These are phyloP conservation scores for Talaromyces sp. DNA, from an alignment of 2,329 filamentous ascomycete genomes.

Conservation along the genomic window DNA sequence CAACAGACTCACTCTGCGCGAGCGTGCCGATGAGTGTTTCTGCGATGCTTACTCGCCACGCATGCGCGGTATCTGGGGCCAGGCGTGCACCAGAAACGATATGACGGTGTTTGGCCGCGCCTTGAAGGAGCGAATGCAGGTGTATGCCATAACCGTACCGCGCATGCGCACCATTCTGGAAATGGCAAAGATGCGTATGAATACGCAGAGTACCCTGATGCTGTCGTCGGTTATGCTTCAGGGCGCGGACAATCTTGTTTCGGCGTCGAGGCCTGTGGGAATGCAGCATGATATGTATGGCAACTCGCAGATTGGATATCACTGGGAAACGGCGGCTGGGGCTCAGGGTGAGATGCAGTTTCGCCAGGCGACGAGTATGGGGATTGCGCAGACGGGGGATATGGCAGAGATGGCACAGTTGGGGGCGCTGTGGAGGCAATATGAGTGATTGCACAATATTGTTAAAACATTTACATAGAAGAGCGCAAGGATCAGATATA, in stretches of 20 bases:
- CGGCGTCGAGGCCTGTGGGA: neutral
- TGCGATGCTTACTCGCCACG: constrained; percentile 8
- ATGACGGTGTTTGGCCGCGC: constrained; percentile 2
- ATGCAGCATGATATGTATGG: constrained; percentile 1
- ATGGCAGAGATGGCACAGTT: constrained; percentile 9
- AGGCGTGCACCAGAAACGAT: constrained; percentile 6
- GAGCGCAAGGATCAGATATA: too few relatives aligned
- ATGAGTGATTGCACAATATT: neutral
- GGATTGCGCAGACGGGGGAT: constrained; percentile 7
- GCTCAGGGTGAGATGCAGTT: constrained; percentile 10
- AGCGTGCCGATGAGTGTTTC: neutral
- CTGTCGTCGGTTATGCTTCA: constrained; percentile 3
- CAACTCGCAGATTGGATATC: constrained; percentile 2
- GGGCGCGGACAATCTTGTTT: constrained; percentile 6
- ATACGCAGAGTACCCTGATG: constrained; percentile 5
- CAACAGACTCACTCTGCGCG: neutral
- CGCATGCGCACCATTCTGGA: constrained; percentile 10
- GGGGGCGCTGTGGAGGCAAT: constrained; percentile 6
- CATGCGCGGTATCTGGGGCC: constrained; percentile 8
- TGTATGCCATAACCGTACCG: constrained; percentile 5
- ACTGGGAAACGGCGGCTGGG: constrained; percentile 4
- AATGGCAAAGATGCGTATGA: constrained; percentile 6
- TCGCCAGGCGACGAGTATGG: constrained; percentile 8
- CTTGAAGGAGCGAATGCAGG: constrained; percentile 2
- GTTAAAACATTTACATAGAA: neutral